Evolutionary conservation across 2,329 filamentous ascomycete genomes (phyloP).

Genomic region (Truncatella angustata): DNA sequence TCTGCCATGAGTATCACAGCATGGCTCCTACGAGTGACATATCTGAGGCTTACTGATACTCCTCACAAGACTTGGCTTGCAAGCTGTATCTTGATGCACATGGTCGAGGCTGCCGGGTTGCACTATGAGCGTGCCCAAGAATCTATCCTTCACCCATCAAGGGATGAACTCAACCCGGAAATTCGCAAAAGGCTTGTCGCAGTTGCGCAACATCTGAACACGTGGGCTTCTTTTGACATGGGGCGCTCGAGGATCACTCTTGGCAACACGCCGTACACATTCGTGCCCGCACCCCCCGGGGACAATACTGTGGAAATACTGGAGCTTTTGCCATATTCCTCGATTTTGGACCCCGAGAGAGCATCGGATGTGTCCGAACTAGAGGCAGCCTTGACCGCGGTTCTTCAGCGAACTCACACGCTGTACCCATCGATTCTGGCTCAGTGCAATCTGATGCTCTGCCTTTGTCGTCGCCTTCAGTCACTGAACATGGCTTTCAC

Average conservation of each 20-base stretch:
- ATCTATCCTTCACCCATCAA: slow-evolving; percentile 19
- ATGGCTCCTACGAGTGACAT: slow-evolving; percentile 53
- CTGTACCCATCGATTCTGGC: slow-evolving; percentile 43
- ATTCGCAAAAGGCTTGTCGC: slow-evolving; percentile 42
- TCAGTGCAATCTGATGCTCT: slow-evolving; percentile 54
- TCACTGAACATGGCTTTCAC: slow-evolving; percentile 47
- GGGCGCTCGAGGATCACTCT: slow-evolving; percentile 47
- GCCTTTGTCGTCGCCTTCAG: slow-evolving; percentile 52
- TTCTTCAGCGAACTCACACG: slow-evolving; percentile 39
- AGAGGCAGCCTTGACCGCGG: slow-evolving; percentile 36
- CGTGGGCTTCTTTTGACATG: slow-evolving; percentile 59
- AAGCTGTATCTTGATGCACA: slow-evolving; percentile 55
- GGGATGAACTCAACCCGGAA: slow-evolving; percentile 32
- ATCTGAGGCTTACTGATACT: slow-evolving; percentile 50
- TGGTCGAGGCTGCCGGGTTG: slow-evolving; percentile 52
- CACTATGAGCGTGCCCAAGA: slow-evolving; percentile 34
- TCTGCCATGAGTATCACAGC: slow-evolving; percentile 40
- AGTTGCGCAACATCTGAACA: slow-evolving; percentile 56
- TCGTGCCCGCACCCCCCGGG: slow-evolving; percentile 20
- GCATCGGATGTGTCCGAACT: slow-evolving; percentile 39
- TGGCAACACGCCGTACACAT: not conserved
- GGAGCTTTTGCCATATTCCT: slow-evolving; percentile 50
- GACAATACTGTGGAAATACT: slow-evolving; percentile 48
- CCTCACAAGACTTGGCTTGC: slow-evolving; percentile 57
- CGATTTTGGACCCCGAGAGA: slow-evolving; percentile 51